Base-by-base conservation (phyloP, 1,284 basidiomycete genomes). In the Neonothopanus nambi region DNA sequence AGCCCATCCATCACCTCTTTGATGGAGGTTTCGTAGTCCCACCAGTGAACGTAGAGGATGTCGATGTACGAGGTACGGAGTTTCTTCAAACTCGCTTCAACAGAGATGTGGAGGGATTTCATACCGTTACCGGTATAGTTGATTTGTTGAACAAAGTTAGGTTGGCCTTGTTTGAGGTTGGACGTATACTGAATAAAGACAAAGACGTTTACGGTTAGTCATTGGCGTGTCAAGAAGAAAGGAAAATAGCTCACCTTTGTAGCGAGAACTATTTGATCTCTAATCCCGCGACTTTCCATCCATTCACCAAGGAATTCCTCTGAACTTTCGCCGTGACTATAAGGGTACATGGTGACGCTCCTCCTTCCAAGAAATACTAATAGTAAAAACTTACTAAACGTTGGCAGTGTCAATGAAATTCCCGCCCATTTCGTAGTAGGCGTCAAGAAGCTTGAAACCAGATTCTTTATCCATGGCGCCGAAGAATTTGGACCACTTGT, bases 261-360 rank as follows among this genome's bases (percentile, higher is more conserved):
- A 1, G 80, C 80, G 42, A 84, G 69, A 48, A 81, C 75, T 9
- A 79, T 65, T 59, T 82, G 78, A 58, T 85, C 79, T 7, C 82
- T 73, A 36, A 75, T 80, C 0, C 71, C 73, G 5, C 77, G 69
- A 9, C 61, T 44, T 51, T 80, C 75, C 38, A 72, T 75, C 83
- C 83, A 85, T 62, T 81, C 80, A 1, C 83, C 83, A 35, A 84
- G 75, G 54, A 81, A 75, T 38, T 65, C 62, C 58, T 85, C 83
- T 3, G 75, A 78, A 1, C 71, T 64, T 43, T 76, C 80, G 35
- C 78, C 70, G 51, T 81, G 77, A 55, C 80, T 82, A 35, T 41
- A 17, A 20, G n/a, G 38, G n/a, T 15, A 7, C 8, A 17, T 15
- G 6, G n/a, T n/a, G n/a, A n/a, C n/a, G 12, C 18, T 24, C 3